Conservation (phyloP, 495 filamentous ascomycete genomes). For the Corynascus novoguineensis region DNA sequence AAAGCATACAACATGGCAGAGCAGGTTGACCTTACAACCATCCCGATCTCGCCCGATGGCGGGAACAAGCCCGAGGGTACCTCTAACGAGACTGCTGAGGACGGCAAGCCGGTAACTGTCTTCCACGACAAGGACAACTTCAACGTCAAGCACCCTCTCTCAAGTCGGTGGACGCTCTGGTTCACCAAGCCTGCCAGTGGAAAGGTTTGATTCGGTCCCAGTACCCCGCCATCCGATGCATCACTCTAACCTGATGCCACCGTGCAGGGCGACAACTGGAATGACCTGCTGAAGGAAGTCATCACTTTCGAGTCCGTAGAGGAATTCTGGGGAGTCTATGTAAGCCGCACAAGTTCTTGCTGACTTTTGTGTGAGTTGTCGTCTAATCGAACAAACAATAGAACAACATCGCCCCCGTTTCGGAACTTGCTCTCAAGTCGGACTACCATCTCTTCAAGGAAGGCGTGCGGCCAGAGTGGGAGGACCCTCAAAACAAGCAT, state of each 20-base stretch:
- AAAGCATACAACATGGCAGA: slow-evolving; percentile 37
- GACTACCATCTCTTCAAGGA: slow-evolving; percentile 99
- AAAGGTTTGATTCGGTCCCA: slow-evolving; percentile 58
- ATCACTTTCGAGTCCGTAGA: slow-evolving; percentile 98
- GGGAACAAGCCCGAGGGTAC: slow-evolving; percentile 37
- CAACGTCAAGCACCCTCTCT: slow-evolving; percentile 95
- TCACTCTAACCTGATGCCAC: slow-evolving; percentile 15
- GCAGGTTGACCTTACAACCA: slow-evolving; percentile 56
- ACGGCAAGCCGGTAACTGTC: slow-evolving; percentile 72
- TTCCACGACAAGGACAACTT: slow-evolving; percentile 98
- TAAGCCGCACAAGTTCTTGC: slow-evolving; percentile 52
- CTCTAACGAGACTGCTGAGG: slow-evolving; percentile 31
- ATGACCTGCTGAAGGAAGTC: slow-evolving; percentile 93
- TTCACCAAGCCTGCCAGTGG: slow-evolving; percentile 98
- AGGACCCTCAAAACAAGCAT: slow-evolving; percentile 96
- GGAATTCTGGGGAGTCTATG: slow-evolving; percentile 99
- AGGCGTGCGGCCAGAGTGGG: slow-evolving; percentile 95
- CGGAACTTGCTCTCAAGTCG: slow-evolving; percentile 91
- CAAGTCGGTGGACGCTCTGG: slow-evolving; percentile 97
- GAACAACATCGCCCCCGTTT: slow-evolving; percentile 98
- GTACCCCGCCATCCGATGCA: neutral
- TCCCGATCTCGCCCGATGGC: slow-evolving; percentile 68
- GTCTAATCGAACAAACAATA: slow-evolving; percentile 39
- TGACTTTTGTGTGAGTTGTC: neutral
- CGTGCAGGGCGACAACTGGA: slow-evolving; percentile 90